Evolutionary conservation across 2,329 filamentous ascomycete genomes (phyloP), one percentile per base, ranked within the genome.

Genomic region (Fusarium ambrosium): DNA sequence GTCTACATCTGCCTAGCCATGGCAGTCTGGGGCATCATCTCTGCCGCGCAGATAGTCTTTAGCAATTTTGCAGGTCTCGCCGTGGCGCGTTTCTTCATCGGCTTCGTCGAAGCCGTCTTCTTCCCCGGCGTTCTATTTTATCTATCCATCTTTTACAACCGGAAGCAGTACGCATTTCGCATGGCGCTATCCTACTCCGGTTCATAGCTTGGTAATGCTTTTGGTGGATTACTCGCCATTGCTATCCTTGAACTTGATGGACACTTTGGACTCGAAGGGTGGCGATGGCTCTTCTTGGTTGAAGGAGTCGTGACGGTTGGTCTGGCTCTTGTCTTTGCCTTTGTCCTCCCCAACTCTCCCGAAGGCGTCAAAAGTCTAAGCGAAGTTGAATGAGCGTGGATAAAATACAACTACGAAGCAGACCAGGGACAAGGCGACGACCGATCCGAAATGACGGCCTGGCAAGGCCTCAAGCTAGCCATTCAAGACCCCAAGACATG

Each of bases 401-500:
- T 53, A 9, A 53, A 32, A 8, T 53, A 53, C 27, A 32, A 27
- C 9, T 53, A 51, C 24, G 45, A 51, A 5, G 22, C 8, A 6
- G 45, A 51, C 3, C 45, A 51, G 3, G 45, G 24, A 18, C 45
- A 51, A 27, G 45, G 45, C 24, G 45, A 51, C 24, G 45, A 51
- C 24, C 11, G 45, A 6, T 32, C 45, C 22, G 45, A 32, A 7
- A 51, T 51, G 45, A 51, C 45, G 22, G 24, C 45, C 13, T 51
- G 45, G 45, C 45, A 51, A 27, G 45, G 45, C 3, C 45, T 51
- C 24, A 51, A 51, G 16, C 45, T 51, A 2, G 45, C 45, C 13
- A 27, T 32, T 9, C 64, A n/a, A 27, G 58, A 66, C 16, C 64
- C 64, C 6, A 66, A 66, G 58, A 66, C 58, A 13, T 66, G 48